A percentile compares a stretch with the other conserved stretches of the same genome.
These are phyloP conservation scores for Coemansia sp. DNA, from an alignment of 371 early-diverging fungal genomes.

Conservation along the genomic window DNA sequence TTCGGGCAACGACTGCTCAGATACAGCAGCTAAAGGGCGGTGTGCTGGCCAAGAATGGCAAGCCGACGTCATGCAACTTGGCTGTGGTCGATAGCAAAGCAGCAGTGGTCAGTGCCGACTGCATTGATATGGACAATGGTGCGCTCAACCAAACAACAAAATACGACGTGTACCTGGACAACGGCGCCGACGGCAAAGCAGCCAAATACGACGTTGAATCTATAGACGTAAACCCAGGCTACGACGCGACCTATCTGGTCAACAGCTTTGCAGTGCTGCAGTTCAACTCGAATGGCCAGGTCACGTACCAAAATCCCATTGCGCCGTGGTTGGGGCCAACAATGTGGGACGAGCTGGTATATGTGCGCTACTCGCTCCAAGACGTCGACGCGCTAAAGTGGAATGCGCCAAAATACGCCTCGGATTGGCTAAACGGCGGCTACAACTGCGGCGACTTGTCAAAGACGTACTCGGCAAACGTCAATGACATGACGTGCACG, in stretches of 20 bases:
- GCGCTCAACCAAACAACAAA: background rate
- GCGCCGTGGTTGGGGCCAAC: background rate
- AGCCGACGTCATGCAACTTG: slow-evolving; percentile 19
- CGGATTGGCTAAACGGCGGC: background rate
- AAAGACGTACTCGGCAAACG: background rate
- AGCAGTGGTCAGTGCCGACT: slow-evolving; percentile 27
- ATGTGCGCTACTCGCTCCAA: background rate
- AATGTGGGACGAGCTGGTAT: background rate
- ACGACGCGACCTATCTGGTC: background rate
- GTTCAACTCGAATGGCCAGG: background rate
- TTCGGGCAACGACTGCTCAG: background rate
- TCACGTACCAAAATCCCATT: background rate
- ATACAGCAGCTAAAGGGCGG: slow-evolving; percentile 3
- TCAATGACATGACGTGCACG: background rate
- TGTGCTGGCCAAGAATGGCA: slow-evolving; percentile 16
- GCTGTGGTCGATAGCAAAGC: slow-evolving; percentile 27
- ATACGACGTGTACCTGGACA: background rate
- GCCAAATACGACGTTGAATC: background rate
- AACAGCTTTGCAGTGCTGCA: background rate
- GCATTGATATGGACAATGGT: slow-evolving; percentile 11
- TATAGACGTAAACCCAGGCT: background rate
- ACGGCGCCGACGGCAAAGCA: background rate
- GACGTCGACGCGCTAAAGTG: background rate
- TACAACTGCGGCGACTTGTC: background rate
- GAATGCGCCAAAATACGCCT: background rate